Evolutionary conservation across 1,139 yeast genomes (phyloP), one percentile per base, ranked within the genome.

Genomic region (Yamadazyma taylorii): DNA sequence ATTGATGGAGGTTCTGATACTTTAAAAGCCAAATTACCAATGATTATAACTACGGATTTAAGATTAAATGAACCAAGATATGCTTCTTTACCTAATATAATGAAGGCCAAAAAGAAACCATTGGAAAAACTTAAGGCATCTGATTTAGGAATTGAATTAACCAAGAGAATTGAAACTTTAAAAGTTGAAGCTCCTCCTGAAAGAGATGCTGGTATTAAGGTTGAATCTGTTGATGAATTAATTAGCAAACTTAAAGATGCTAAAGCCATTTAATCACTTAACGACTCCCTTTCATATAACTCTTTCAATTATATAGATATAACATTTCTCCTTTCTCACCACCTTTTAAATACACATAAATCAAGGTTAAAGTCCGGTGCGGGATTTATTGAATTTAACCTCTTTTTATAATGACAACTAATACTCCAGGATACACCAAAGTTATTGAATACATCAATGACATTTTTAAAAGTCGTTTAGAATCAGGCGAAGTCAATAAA

Each of bases 51-150:
- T 33, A 85, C 97, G 2, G 98, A 92, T 61, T 74, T 92, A 53
- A 84, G 98, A 63, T 77, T 92, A 54, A 92, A 92, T 60, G 94
- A 81, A 56, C 98, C 98, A 38, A 80, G 97, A 52, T 92, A 88
- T 57, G 96, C 95, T 14, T 81, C 95, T 9, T 74, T 92, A 56
- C 97, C 96, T 40, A 92, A 90, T 60, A 79, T 89, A 66, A 92
- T 92, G 98, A 92, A 92, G 73, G 98, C 97, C 39, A 92, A 92
- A 73, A 90, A 90, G 79, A 89, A 88, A 73, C 96, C 96, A 7
- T 73, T 90, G 60, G 85, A 78, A 50, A 82, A 80, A 51, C 61
- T 85, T 48, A 79, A 77, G 56, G 70, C 85, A 13, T 68, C 70
- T n/a, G 95, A 86, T 51, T 76, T 86, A 45, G 87, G 81, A 17